Conservation (phyloP, 2,329 filamentous ascomycete species). For the Harringtonia aguacate region DNA sequence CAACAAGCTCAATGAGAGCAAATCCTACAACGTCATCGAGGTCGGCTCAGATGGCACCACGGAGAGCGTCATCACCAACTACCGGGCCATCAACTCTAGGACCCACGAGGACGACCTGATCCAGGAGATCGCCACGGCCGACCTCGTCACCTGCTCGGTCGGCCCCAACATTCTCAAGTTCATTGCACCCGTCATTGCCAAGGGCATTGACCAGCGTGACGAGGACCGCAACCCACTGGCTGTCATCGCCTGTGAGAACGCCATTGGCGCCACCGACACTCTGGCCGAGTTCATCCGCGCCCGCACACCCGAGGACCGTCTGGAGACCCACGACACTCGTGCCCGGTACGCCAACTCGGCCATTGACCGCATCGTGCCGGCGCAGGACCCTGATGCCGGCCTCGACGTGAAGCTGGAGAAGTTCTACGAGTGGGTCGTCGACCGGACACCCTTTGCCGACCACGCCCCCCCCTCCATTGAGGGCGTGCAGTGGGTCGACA, state of each 20-base stretch:
- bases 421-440: constrained; percentile 98
- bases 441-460: constrained; percentile 71
- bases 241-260: constrained; percentile 97
- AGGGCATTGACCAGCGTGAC: constrained; percentile 76
- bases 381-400: constrained; percentile 68
- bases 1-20: constrained; percentile 61
- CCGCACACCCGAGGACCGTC: constrained; percentile 58
- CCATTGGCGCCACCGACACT: constrained; percentile 86
- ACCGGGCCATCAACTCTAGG: constrained; percentile 93
- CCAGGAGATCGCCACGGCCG: constrained; percentile 75
- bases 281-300: constrained; percentile 72
- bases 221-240: constrained; percentile 57
- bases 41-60: constrained; percentile 76
- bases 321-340: constrained; percentile 58
- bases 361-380: constrained; percentile 95
- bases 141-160: constrained; percentile 92
- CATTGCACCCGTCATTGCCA: constrained; percentile 90
- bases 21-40: constrained; percentile 85
- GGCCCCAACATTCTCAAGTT: constrained; percentile 94
- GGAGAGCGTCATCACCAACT: constrained; percentile 81
- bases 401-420: constrained; percentile 93
- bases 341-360: constrained; percentile 94
- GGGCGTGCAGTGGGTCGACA: constrained; percentile 85
- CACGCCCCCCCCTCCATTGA: constrained; percentile 62
- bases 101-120: constrained; percentile 71